phyloP scores from a whole-genome alignment of 441 rosid species.

The Pelargonium fulgidum region DNA sequence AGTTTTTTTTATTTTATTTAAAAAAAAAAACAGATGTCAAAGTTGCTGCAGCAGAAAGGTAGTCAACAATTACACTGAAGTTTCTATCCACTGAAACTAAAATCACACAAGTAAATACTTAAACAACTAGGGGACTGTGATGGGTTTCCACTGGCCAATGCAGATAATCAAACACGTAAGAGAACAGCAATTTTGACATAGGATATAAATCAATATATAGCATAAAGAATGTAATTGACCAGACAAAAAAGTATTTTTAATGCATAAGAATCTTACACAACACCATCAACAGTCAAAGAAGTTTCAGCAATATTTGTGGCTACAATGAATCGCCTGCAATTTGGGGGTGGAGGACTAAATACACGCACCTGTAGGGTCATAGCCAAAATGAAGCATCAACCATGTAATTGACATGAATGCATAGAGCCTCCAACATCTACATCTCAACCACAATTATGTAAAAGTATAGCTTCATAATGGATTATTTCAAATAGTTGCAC shows the following conservation, averaged over 20 bases:
- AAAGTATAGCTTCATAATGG: conserved; percentile 12
- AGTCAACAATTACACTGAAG: no score
- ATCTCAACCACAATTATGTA: conserved; percentile 10
- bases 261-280: conserved; percentile 64
- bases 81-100: background rate
- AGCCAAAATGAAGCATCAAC: conserved; percentile 22
- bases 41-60: no score
- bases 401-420: conserved; percentile 6
- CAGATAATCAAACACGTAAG: background rate
- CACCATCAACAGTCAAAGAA: conserved; percentile 96
- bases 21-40: no score
- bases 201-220: background rate
- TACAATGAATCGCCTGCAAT: conserved; percentile 90
- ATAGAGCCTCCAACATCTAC: conserved; percentile 9
- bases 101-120: background rate
- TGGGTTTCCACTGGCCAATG: background rate
- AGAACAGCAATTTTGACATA: conserved; percentile 3
- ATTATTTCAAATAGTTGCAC: background rate
- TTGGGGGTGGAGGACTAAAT: conserved; percentile 87
- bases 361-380: conserved; percentile 72
- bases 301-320: conserved; percentile 97
- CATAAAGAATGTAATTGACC: background rate
- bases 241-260: conserved; percentile 9
- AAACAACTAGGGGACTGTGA: background rate
- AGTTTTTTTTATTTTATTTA: no score